Base-by-base conservation (phyloP, 805 yeast genomes). In the Wickerhamomyces hampshirensis region DNA sequence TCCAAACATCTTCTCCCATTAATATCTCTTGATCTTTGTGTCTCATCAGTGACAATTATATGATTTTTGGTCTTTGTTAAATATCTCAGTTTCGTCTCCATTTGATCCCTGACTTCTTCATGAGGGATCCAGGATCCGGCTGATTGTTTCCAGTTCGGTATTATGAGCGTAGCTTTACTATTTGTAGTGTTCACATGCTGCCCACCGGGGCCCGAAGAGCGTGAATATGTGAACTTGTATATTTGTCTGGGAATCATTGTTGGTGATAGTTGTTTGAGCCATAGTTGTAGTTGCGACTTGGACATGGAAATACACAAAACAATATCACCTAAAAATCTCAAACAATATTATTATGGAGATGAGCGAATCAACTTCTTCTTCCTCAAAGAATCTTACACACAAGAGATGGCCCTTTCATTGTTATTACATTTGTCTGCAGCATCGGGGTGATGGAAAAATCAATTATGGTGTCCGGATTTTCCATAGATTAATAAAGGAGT, bases 161-260 rank as follows among this genome's bases (percentile, higher is more conserved):
- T 48, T 5, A 73, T 62, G 14, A 85, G 53, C 0, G 85, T 78
- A 6, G 88, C 85, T 49, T 84, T 80, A 2, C 84, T 70, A 21
- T 63, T 68, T 38, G 62, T 68, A 48, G 85, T 85, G 56, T 85
- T 85, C 9, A 86, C 94, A 51, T 86, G 81, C 48, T 85, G 95
- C 0, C 95, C 95, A 1, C 95, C 95, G 0, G 95, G 86, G 0
- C 95, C 95, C 23, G 88, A 75, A 0, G 93, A 72, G 39, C 89
- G 58, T 35, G 76, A 64, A 50, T 60, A 80, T 4, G 66, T 44
- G 2, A 71, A 51, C 2, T 60, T 58, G 47, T 80, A 79, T 12
- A 56, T 47, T 13, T 55, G 44, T 11, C 61, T 53, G 1, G 84
- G 85, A 3, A 80, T 62, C 6, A 53, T 37, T 2, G 40, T 21